Evolutionary conservation across 176 grass and related monocot genomes (phyloP).

Genomic region (Juncus inflexus): DNA sequence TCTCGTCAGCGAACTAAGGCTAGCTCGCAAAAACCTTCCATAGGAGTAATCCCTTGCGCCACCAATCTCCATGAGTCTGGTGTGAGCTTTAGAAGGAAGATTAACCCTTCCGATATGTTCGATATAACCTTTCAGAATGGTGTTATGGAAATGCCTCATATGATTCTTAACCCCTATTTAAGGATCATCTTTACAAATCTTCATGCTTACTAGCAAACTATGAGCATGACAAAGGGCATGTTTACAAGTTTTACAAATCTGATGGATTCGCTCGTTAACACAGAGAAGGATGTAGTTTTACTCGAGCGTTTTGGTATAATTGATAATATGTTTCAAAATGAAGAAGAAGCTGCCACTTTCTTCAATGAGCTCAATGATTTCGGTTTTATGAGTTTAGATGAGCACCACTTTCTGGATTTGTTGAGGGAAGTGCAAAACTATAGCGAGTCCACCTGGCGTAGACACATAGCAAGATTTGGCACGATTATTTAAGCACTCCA

Average conservation of each 20-base stretch:
- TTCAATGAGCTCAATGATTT: neutral
- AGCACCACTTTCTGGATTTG: neutral
- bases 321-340: neutral
- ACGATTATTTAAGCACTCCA: conserved; percentile 21
- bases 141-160: conserved; percentile 9
- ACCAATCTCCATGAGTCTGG: conserved; percentile 16
- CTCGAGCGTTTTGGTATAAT: neutral
- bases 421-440: conserved; percentile 13
- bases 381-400: neutral
- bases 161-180: neutral
- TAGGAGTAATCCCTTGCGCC: neutral
- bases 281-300: conserved; percentile 5
- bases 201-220: conserved; percentile 1
- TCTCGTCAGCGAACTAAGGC: neutral
- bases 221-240: too few relatives aligned
- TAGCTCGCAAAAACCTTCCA: too few relatives aligned
- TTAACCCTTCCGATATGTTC: too few relatives aligned
- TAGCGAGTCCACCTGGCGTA: neutral
- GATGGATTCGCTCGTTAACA: too few relatives aligned
- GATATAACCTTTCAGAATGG: conserved; percentile 5
- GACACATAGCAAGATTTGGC: neutral
- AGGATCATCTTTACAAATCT: conserved; percentile 6
- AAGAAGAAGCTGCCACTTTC: too few relatives aligned
- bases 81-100: conserved; percentile 5
- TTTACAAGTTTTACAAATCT: neutral